Evolutionary conservation across 257 asterid genomes (phyloP).

Genomic region (Asclepias syriaca): DNA sequence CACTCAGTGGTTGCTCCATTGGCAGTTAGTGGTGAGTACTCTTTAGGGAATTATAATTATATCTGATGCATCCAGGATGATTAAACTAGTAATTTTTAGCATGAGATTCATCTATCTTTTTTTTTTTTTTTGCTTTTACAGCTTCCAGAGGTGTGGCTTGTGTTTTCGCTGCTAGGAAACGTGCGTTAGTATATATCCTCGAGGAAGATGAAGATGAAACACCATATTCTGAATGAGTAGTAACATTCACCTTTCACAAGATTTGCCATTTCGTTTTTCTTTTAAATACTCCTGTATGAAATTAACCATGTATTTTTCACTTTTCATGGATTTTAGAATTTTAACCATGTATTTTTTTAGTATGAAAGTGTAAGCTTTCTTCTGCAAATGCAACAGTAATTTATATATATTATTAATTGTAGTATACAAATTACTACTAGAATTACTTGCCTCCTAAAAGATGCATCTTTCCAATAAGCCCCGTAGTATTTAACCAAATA

Average conservation of each 20-base stretch:
- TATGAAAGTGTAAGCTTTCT: neutral
- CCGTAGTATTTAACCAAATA: no score
- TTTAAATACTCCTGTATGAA: neutral
- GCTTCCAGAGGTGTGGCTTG: slow-evolving; percentile 97
- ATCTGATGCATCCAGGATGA: neutral
- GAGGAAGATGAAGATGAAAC: slow-evolving; percentile 95
- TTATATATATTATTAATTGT: no score
- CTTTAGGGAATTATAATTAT: neutral
- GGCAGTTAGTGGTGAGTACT: slow-evolving; percentile 83
- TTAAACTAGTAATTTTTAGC: no score
- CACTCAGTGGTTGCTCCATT: slow-evolving; percentile 77
- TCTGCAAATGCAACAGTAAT: neutral
- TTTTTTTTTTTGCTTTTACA: slow-evolving; percentile 25
- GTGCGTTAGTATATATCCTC: slow-evolving; percentile 82
- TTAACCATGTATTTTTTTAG: neutral
- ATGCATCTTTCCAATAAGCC: neutral
- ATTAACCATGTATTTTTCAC: no score
- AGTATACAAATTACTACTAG: neutral
- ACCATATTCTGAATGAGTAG: slow-evolving; percentile 51
- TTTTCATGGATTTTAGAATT: neutral
- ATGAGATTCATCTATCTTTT: neutral
- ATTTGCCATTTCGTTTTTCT: neutral
- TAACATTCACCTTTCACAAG: neutral
- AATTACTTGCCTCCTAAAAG: neutral
- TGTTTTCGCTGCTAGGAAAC: slow-evolving; percentile 74